Evolutionary conservation across 352 stramenopile species (phyloP).

Genomic region (Pythium angustatum): DNA sequence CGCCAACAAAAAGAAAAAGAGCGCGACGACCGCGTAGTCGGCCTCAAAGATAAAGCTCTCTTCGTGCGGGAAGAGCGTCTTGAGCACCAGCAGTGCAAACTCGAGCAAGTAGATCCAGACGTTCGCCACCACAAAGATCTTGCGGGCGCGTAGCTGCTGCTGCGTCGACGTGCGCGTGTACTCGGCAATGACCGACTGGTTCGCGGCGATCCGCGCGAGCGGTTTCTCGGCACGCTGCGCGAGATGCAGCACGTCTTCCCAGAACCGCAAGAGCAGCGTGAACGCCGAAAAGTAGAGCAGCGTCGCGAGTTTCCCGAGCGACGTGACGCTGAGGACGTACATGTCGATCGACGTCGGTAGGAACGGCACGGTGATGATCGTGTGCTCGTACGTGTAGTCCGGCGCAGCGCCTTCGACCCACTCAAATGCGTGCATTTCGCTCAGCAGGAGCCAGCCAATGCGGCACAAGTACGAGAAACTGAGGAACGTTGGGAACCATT

Average conservation of each 20-base stretch:
- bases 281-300: conserved; percentile 84
- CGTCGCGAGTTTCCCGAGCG: conserved; percentile 73
- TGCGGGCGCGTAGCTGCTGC: conserved; percentile 43
- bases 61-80: conserved; percentile 68
- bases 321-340: conserved; percentile 78
- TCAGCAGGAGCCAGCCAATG: conserved; percentile 75
- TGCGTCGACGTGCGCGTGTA: conserved; percentile 60
- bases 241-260: conserved; percentile 70
- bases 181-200: conserved; percentile 73
- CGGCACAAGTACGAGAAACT: conserved; percentile 69
- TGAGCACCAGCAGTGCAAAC: conserved; percentile 64
- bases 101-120: conserved; percentile 85
- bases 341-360: conserved; percentile 80
- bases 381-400: conserved; percentile 66
- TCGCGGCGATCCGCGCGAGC: conserved; percentile 59
- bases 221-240: conserved; percentile 55
- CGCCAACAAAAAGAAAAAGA: conserved; percentile 77
- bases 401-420: conserved; percentile 56
- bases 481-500: conserved; percentile 82
- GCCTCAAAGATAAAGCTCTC: conserved; percentile 64
- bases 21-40: conserved; percentile 69
- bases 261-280: conserved; percentile 79
- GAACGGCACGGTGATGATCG: conserved; percentile 67
- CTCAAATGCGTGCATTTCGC: conserved; percentile 82
- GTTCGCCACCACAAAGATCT: conserved; percentile 78